Conservation (phyloP, 1,284 basidiomycete genomes). For the Singerocomus rubriflavus region DNA sequence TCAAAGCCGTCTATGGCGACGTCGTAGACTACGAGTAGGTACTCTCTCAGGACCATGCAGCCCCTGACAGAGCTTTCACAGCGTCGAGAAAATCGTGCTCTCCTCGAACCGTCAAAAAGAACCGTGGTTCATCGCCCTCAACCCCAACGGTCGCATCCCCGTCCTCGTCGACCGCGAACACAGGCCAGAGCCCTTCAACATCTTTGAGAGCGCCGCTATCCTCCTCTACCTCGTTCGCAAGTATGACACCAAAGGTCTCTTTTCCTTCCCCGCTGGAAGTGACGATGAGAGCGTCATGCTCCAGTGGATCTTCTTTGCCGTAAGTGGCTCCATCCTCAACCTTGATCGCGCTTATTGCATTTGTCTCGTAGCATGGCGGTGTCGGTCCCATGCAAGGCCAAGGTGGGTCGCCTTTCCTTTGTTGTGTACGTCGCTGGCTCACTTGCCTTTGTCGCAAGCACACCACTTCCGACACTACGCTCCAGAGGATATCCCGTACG, state of each 20-base stretch:
- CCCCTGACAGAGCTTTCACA: slow-evolving; percentile 22
- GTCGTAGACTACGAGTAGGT: slow-evolving; percentile 57
- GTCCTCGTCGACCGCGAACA: slow-evolving; percentile 45
- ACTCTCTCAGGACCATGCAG: background rate
- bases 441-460: slow-evolving; percentile 21
- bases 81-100: slow-evolving; percentile 49
- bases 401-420: slow-evolving; percentile 12
- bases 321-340: slow-evolving; percentile 20
- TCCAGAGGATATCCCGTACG: slow-evolving; percentile 41
- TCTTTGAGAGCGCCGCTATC: slow-evolving; percentile 62
- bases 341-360: background rate
- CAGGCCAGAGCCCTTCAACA: slow-evolving; percentile 39
- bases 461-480: slow-evolving; percentile 38
- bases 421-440: background rate
- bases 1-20: slow-evolving; percentile 53
- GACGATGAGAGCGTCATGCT: slow-evolving; percentile 51
- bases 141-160: slow-evolving; percentile 65
- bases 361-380: slow-evolving; percentile 34
- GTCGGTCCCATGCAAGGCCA: slow-evolving; percentile 50
- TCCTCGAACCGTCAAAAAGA: slow-evolving; percentile 49
- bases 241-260: slow-evolving; percentile 50
- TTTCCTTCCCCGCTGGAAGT: slow-evolving; percentile 45
- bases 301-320: slow-evolving; percentile 70
- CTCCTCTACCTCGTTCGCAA: slow-evolving; percentile 55
- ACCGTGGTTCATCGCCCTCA: slow-evolving; percentile 49